A percentile compares a stretch with the other conserved stretches of the same genome.
These are phyloP conservation scores for Areca catechu DNA, from an alignment of 176 grass and related monocot species.

Conservation along the genomic window DNA sequence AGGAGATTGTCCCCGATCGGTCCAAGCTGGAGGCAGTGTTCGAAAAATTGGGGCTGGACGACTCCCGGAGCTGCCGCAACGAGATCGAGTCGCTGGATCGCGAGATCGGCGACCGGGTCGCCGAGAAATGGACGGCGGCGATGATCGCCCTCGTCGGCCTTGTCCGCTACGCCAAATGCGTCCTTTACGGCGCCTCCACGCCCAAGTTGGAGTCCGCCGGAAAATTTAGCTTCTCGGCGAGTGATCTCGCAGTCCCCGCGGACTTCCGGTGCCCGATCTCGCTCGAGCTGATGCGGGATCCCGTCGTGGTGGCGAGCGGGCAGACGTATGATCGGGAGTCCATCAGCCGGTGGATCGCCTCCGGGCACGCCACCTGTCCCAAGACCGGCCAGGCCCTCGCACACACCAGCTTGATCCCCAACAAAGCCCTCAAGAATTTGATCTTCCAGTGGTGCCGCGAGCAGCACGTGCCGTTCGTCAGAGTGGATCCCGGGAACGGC, in stretches of 20 bases:
- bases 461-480: constrained; percentile 49
- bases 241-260: constrained; percentile 26
- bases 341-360: constrained; percentile 68
- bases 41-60: constrained; percentile 43
- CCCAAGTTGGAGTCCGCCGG: constrained; percentile 35
- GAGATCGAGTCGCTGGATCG: constrained; percentile 82
- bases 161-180: constrained; percentile 81
- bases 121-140: constrained; percentile 49
- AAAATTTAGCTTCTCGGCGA: neutral
- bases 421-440: constrained; percentile 79
- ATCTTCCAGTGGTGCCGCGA: constrained; percentile 84
- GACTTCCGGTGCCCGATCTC: constrained; percentile 95
- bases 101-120: constrained; percentile 65
- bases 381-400: constrained; percentile 65
- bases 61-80: constrained; percentile 47
- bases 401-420: constrained; percentile 55
- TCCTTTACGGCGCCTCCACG: constrained; percentile 66
- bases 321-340: constrained; percentile 91
- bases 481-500: constrained; percentile 26
- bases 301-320: constrained; percentile 64
- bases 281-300: constrained; percentile 83
- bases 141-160: constrained; percentile 84
- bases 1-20: constrained; percentile 66
- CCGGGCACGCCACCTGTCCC: constrained; percentile 75
- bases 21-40: constrained; percentile 47